Percentiles rank a stretch among this genome's conserved stretches.
Conservation (phyloP, 768 basidiomycete genomes). For the Amanita subjunquillea region DNA sequence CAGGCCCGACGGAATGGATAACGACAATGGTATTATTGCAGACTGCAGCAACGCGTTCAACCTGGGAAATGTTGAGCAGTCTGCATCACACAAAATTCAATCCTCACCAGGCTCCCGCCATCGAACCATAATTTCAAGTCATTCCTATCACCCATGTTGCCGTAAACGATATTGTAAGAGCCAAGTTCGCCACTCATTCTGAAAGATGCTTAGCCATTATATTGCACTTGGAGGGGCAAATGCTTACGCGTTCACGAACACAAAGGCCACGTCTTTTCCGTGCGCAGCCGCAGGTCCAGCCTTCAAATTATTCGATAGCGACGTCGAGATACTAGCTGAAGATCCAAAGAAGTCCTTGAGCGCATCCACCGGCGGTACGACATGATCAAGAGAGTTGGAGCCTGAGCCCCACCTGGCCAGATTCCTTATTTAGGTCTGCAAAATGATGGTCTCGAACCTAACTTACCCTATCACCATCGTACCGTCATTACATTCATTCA, state of each 20-base stretch:
- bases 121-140: slow-evolving; percentile 50
- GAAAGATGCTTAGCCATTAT: neutral
- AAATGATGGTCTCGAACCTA: slow-evolving; percentile 4
- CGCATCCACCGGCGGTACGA: slow-evolving; percentile 38
- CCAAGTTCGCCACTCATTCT: slow-evolving; percentile 44
- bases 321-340: slow-evolving; percentile 29
- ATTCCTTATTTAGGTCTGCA: neutral
- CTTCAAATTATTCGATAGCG: slow-evolving; percentile 32
- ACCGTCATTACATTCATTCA: slow-evolving; percentile 45
- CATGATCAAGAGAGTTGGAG: slow-evolving; percentile 33
- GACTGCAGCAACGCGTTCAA: slow-evolving; percentile 48
- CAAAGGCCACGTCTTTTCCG: slow-evolving; percentile 46
- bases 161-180: slow-evolving; percentile 49
- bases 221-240: slow-evolving; percentile 8
- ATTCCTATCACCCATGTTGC: slow-evolving; percentile 50
- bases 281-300: slow-evolving; percentile 28
- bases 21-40: slow-evolving; percentile 77
- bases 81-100: slow-evolving; percentile 3
- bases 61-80: slow-evolving; percentile 21
- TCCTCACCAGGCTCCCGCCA: slow-evolving; percentile 35
- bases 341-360: slow-evolving; percentile 27
- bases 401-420: slow-evolving; percentile 37
- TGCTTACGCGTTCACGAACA: slow-evolving; percentile 47
- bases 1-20: slow-evolving; percentile 68
- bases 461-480: slow-evolving; percentile 53